These are phyloP conservation scores for Penicillium nucicola DNA, from an alignment of 495 filamentous ascomycete genomes.

Conservation along the genomic window DNA sequence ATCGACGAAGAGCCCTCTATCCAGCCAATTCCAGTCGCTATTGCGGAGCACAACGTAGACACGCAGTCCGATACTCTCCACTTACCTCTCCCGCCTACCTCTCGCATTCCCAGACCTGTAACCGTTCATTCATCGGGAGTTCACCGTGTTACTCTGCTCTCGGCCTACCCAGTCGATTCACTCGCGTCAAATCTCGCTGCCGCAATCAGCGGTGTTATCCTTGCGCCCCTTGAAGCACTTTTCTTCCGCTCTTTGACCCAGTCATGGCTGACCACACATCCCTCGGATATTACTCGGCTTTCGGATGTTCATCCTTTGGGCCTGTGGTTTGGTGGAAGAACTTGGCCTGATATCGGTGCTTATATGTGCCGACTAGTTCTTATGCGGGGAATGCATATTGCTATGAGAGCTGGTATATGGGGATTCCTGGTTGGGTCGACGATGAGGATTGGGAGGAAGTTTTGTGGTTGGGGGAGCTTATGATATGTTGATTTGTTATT, in stretches of 20 bases:
- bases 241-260: slow-evolving; percentile 45
- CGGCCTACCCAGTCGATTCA: slow-evolving; percentile 43
- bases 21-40: slow-evolving; percentile 7
- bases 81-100: background rate
- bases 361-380: slow-evolving; percentile 45
- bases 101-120: slow-evolving; percentile 12
- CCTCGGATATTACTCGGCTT: slow-evolving; percentile 13
- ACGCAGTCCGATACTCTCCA: background rate
- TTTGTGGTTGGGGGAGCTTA: slow-evolving; percentile 46
- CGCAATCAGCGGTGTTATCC: slow-evolving; percentile 38
- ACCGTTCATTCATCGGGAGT: slow-evolving; percentile 9
- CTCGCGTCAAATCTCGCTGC: slow-evolving; percentile 44
- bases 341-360: slow-evolving; percentile 32
- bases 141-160: slow-evolving; percentile 50
- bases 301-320: slow-evolving; percentile 34
- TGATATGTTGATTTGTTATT: slow-evolving; percentile 21
- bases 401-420: slow-evolving; percentile 43
- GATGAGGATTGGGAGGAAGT: slow-evolving; percentile 43
- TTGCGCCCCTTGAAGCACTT: slow-evolving; percentile 47
- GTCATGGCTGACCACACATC: slow-evolving; percentile 34
- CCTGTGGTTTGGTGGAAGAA: slow-evolving; percentile 40
- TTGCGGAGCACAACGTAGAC: background rate
- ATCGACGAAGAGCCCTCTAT: slow-evolving; percentile 17
- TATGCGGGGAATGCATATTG: slow-evolving; percentile 45
- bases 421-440: slow-evolving; percentile 39